Base-by-base conservation (phyloP, 371 early-diverging fungal genomes). In the Mortierella sp. region DNA sequence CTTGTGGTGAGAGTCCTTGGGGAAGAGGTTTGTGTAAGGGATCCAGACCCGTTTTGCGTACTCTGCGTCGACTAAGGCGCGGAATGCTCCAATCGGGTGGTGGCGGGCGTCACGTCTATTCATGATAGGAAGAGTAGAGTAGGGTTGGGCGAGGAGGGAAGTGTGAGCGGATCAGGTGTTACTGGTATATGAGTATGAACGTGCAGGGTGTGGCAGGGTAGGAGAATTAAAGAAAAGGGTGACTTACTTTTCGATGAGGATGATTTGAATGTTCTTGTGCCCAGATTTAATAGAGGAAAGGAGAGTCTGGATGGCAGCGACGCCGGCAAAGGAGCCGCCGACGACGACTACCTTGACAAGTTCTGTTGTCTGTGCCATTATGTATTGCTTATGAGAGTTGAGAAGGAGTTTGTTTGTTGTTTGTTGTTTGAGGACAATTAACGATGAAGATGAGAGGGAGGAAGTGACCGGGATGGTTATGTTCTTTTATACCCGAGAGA, bases 21-120 rank as follows among this genome's bases (percentile, higher is more conserved):
- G 74, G 83, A 92, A 90, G 54, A 92, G 86, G 35, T 83, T 87
- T 58, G 88, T 88, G 84, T 92, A 93, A 0, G 93, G 92, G 16
- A 91, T 75, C 93, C 93, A 93, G 54, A 89, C 74, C 18, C 85
- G 71, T 14, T 89, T 79, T 51, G 88, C 89, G 35, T 88, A 87
- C 29, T 89, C 88, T 6, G 87, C 82, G 51, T 92, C 85, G 72
- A 88, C 89, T 71, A 92, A 68, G 7, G 91, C 75, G 18, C 92
- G 92, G 76, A 89, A 88, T 0, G 92, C 84, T 4, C 90, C 91
- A 29, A 91, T 70, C 56, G 83, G 82, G 82, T 90, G 87, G 74
- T 88, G 90, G 75, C 90, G 89, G 74, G 83, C 83, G 56, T 92
- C 91, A 38, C 89, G 83, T 49, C 84, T 80, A 73, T 16, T 32